Base-by-base conservation (phyloP, 768 basidiomycete genomes). In the Piloderma croceum region DNA sequence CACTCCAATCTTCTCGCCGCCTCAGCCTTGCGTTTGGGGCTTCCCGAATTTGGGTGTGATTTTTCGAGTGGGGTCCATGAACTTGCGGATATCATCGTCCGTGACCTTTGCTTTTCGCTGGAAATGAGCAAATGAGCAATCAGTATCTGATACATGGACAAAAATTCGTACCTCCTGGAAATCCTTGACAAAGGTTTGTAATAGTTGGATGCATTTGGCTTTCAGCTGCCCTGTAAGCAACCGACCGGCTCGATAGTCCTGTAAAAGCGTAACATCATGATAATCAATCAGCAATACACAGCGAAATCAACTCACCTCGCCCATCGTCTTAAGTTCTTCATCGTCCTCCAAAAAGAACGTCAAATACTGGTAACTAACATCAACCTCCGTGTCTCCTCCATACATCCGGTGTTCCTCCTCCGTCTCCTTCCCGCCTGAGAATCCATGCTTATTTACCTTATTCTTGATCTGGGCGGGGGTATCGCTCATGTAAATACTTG, bases 341-440 rank as follows among this genome's bases (percentile, higher is more conserved):
- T 98, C 96, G 52, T 96, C 89, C 2, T 97, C 93, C 58, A 96
- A 67, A 62, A 98, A 96, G 75, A 98, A 98, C 9, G 80, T 75
- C 47, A 99, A 59, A 61, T 96, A 99, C 64, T 97, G 93, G 62
- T 90, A 98, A 42, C 83, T 74, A 41, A 99, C 90, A 60, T 99
- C 96, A 15, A 98, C 91, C 39, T 97, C 91, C 1, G 91, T 81
- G 59, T 97, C 75, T 0, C 96, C 96, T 4, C 96, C 96, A 13
- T 85, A 64, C 52, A 70, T 74, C 47, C 90, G 58, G 58, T 99
- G 96, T 45, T 96, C 90, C 62, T 98, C 94, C 62, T 90, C 84
- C n/a, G 90, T 91, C 63, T 92, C 93, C 58, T 79, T 72, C 17
- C 96, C 96, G 7, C 96, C 96, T 1, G 89, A 92, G 64, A 98